Evolutionary conservation across 164 flowering plant genomes (phyloP), one percentile per base, ranked within the genome.

Genomic region (Vitis rupestris): DNA sequence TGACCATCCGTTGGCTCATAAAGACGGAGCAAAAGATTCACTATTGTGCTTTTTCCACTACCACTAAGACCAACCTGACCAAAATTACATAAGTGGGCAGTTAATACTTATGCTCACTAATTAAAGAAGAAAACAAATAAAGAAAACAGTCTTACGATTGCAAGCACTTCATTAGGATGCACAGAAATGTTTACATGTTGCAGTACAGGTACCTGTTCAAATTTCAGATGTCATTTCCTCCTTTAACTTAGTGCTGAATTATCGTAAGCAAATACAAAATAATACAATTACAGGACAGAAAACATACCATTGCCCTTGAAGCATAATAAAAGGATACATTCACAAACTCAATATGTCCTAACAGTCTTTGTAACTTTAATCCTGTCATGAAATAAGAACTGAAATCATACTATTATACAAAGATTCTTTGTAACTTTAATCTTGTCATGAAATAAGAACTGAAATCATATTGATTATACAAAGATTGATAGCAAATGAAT

Each of bases 51-150:
- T 74, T 92, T 94, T 64, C 98, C 98, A 81, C 97, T 94, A 50
- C 97, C 98, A 79, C 97, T 94, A 56, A 92, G 94, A 72, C 98
- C 98, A 79, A 90, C 98, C 98, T 94, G 71, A 62, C 54, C 59
- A 72, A 75, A 59, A 69, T 44, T 4, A 16, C 62, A 29, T 12
- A 6, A 37, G 30, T n/a, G 10, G 10, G 37, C 54, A 14, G 63
- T 63, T 23, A 51, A 15, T 59, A 13, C 29, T 2, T 16, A 44
- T 62, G 15, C 30, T 47, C 50, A 11, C 44, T n/a, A 10, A 19
- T 14, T 60, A 70, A 55, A 13, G 49, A 57, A 59, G 15, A 14
- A 56, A 31, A 50, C 3, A 54, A 37, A 62, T 8, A 29, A 66
- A 31, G 30, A 17, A 29, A 63, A 50, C 0, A 47, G 15, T 52